These are phyloP conservation scores for Penicillium sp. DNA, from an alignment of 2,329 filamentous ascomycete genomes.

Conservation along the genomic window DNA sequence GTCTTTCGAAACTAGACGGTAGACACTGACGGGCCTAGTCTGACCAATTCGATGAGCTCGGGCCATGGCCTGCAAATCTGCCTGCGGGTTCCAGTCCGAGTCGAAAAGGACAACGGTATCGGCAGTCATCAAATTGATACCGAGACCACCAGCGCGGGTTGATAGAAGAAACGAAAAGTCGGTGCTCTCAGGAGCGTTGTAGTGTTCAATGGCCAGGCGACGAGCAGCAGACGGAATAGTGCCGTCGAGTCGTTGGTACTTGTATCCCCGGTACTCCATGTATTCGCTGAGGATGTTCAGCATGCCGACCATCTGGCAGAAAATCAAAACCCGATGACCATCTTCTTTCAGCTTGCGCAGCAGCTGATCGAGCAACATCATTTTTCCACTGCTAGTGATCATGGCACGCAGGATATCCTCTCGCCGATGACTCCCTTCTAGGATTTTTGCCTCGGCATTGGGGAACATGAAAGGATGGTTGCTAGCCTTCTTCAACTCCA, in stretches of 20 bases:
- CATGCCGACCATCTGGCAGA: conserved; percentile 99
- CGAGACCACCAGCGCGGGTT: conserved; percentile 91
- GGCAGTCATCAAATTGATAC: conserved; percentile 97
- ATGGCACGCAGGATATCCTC: conserved; percentile 89
- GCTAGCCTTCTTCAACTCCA: conserved; percentile 98
- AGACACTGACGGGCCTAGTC: conserved; percentile 92
- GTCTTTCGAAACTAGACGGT: conserved; percentile 93
- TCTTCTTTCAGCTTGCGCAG: conserved; percentile 89
- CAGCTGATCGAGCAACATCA: conserved; percentile 98
- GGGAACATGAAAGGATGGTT: conserved; percentile 99
- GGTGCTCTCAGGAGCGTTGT: conserved; percentile 91
- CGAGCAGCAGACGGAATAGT: conserved; percentile 85
- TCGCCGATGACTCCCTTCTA: conserved; percentile 72
- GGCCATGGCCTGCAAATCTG: conserved; percentile 96
- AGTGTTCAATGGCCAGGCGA: conserved; percentile 94
- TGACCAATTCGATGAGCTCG: conserved; percentile 97
- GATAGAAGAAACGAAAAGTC: conserved; percentile 97
- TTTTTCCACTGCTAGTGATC: conserved; percentile 96
- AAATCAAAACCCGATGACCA: conserved; percentile 92
- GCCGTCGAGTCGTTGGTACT: conserved; percentile 90
- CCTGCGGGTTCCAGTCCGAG: conserved; percentile 94
- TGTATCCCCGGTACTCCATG: conserved; percentile 84
- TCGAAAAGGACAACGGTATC: conserved; percentile 98
- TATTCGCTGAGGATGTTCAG: conserved; percentile 94
- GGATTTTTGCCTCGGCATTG: conserved; percentile 82